phyloP scores from a whole-genome alignment of 2,329 filamentous ascomycete genomes.

The Fusarium odoratissimum region DNA sequence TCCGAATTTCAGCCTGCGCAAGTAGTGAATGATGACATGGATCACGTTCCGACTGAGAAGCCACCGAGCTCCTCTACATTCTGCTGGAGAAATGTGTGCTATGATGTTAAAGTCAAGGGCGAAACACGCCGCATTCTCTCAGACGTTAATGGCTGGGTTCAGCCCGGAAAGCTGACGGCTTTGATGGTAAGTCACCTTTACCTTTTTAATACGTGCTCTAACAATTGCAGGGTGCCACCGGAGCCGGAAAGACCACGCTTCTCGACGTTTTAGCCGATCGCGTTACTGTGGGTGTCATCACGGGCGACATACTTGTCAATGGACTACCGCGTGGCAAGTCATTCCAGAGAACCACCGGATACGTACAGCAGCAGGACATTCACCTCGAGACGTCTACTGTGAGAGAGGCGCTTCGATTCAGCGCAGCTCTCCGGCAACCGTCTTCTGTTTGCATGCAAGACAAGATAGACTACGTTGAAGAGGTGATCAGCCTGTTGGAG shows the following conservation, averaged over 20 bases:
- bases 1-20: not conserved
- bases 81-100: constrained; percentile 76
- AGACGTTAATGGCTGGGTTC: constrained; percentile 77
- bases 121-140: constrained; percentile 72
- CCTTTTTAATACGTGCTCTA: too few species aligned
- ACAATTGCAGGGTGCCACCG: constrained; percentile 65
- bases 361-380: constrained; percentile 88
- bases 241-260: constrained; percentile 88
- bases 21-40: not conserved
- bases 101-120: constrained; percentile 75
- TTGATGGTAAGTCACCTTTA: constrained; percentile 63
- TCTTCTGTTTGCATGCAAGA: constrained; percentile 70
- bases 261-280: constrained; percentile 84
- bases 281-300: constrained; percentile 86
- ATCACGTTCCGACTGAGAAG: not conserved
- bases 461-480: constrained; percentile 85
- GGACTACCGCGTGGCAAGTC: constrained; percentile 74
- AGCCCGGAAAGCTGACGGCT: constrained; percentile 76
- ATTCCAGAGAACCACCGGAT: constrained; percentile 88
- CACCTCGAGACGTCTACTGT: constrained; percentile 84
- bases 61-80: constrained; percentile 57
- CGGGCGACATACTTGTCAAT: constrained; percentile 77
- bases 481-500: constrained; percentile 71
- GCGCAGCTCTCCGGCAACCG: constrained; percentile 83
- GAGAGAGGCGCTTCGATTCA: constrained; percentile 84